Evolutionary conservation across 129 eudicot genomes (phyloP).

Genomic region (Flaveria robusta): DNA sequence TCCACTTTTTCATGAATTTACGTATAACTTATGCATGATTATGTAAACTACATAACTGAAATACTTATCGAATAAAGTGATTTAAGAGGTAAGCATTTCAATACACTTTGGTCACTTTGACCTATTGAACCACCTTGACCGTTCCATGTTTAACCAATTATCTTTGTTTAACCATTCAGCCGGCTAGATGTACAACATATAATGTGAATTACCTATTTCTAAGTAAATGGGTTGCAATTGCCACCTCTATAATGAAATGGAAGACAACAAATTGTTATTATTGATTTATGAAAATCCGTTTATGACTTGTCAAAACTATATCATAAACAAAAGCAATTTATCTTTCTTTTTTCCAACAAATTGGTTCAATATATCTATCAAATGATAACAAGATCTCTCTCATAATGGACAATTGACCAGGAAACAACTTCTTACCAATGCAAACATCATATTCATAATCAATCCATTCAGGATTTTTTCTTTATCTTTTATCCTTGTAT

Average conservation of each 20-base stretch:
- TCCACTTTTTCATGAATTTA: not conserved
- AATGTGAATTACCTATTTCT: too few species aligned
- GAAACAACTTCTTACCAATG: constrained; percentile 25
- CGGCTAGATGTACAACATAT: too few species aligned
- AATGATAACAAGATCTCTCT: not conserved
- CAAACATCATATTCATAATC: constrained; percentile 22
- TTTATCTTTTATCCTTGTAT: constrained; percentile 15
- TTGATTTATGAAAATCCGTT: too few species aligned
- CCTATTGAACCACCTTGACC: not conserved
- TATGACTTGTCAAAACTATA: not conserved
- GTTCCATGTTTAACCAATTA: not conserved
- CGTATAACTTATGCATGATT: not conserved
- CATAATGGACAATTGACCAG: not conserved
- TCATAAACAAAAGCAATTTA: not conserved
- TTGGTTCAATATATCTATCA: not conserved
- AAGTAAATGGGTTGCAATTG: not conserved
- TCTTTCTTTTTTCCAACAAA: too few species aligned
- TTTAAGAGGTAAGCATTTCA: not conserved
- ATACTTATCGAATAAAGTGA: not conserved
- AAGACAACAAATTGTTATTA: not conserved
- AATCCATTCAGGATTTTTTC: constrained; percentile 16
- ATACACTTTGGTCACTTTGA: not conserved
- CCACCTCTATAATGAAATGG: not conserved
- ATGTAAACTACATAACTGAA: not conserved
- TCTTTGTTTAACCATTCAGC: not conserved